Base-by-base conservation (phyloP, 495 filamentous ascomycete species). In the Geopyxis carbonaria region DNA sequence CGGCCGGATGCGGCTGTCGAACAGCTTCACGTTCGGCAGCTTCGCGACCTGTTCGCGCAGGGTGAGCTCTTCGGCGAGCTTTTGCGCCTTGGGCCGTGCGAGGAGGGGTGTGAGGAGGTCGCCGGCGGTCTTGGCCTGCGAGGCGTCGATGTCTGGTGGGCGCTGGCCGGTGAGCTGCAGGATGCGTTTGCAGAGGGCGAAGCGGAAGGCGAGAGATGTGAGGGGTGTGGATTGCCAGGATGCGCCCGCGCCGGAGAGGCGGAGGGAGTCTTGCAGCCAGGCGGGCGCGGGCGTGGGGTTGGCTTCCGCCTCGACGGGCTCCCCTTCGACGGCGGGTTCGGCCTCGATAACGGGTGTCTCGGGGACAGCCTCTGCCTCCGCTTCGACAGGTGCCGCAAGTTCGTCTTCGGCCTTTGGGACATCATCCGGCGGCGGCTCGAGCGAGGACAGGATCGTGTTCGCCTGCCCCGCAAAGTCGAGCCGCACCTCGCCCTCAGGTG, bases 141-240 rank as follows among this genome's bases (percentile, higher is more conserved):
- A 51, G 39, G 84, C 68, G 33, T 63, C 62, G 37, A 68, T 62
- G 59, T 94, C 89, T 22, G 75, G 64, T 47, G 93, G 61, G 20
- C 68, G 68, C 31, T 73, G 69, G 37, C 81, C 82, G 21, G 73
- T 84, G 37, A 94, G 63, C 54, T 83, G 76, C 53, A 76, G 69
- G 34, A 81, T 61, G 28, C 83, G 74, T 19, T 45, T 47, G 13
- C 29, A 20, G 20, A 41, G 20, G n/a, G 38, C 38, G 19, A 41
- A 41, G 11, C 22, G 31, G 27, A 41, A 7, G 9, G 22, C 13
- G n/a, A 15, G 9, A 10, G 22, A 9, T 14, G 27, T 10, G 25
- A 41, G 3, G 8, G 38, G 38, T n/a, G n/a, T n/a, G n/a, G n/a
- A n/a, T n/a, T n/a, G n/a, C n/a, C n/a, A n/a, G n/a, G n/a, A n/a